Conservation (phyloP, 192 early-diverging fungal species). For the Chytriomyces sp. region DNA sequence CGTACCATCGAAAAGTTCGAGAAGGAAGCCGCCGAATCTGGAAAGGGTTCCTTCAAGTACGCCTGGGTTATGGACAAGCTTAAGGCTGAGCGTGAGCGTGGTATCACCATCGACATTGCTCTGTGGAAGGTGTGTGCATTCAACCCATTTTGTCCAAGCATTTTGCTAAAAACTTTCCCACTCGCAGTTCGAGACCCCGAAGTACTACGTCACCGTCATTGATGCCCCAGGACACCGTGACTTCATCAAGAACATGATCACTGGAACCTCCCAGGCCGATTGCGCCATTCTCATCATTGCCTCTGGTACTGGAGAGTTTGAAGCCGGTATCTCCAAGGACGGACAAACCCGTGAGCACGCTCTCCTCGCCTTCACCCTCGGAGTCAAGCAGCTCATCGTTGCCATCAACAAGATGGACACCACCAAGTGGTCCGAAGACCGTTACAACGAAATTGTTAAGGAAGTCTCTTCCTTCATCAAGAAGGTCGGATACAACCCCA, state of each 20-base stretch:
- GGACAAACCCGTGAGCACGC: conserved; percentile 99
- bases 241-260: conserved; percentile 95
- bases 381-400: conserved; percentile 97
- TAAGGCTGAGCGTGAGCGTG: conserved; percentile 99
- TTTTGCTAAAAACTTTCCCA: background rate
- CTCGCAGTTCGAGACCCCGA: conserved; percentile 78
- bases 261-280: conserved; percentile 98
- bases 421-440: conserved; percentile 91
- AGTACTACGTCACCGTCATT: conserved; percentile 97
- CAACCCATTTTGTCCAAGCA: conserved; percentile 53
- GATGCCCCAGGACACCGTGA: conserved; percentile 99
- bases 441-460: conserved; percentile 96
- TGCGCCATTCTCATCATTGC: conserved; percentile 95
- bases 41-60: conserved; percentile 99
- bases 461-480: conserved; percentile 95
- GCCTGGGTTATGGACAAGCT: conserved; percentile 99
- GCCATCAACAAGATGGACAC: conserved; percentile 99
- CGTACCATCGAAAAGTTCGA: conserved; percentile 99
- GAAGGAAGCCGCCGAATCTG: conserved; percentile 97
- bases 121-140: conserved; percentile 71
- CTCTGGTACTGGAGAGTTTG: conserved; percentile 87
- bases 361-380: conserved; percentile 94
- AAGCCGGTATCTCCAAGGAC: conserved; percentile 98
- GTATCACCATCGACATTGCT: conserved; percentile 99
- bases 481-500: conserved; percentile 96